Base-by-base conservation (phyloP, 441 rosid genomes). In the Bocquillonia castaneifolia region DNA sequence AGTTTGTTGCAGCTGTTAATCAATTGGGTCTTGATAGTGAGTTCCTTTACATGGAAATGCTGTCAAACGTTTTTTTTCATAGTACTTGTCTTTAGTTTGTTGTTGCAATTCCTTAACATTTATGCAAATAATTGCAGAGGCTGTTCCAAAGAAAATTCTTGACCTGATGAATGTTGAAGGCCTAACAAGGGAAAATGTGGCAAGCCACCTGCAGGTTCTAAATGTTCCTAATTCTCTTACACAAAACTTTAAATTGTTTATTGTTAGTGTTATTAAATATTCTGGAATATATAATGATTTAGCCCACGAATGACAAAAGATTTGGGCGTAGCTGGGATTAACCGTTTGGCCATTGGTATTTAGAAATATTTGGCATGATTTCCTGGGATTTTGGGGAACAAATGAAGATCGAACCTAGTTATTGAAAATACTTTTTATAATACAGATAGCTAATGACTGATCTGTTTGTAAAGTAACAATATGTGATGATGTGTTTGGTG, bases 131-230 rank as follows among this genome's bases (percentile, higher is more conserved):
- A 40, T 64, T 73, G 76, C 88, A 94, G 99, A 90, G 80, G 97
- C 97, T 68, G 98, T 94, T 60, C 99, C 99, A 0, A 94, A 94
- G 78, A 94, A 92, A 74, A 90, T 94, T 74, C 97, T 92, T 63
- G 98, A 94, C 73, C 75, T 84, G 60, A 93, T 93, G 99, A 88
- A 90, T 72, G 89, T 91, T 48, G 99, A 90, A 61, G 86, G 91
- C 67, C 88, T 91, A 60, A 86, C 97, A 17, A 91, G 99, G 77
- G 96, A 93, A 85, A 93, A 95, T 76, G 99, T 95, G 61, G 99
- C 99, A 55, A 92, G 99, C 75, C 97, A 88, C 80, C 85, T 93
- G 64, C 97, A 91, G 94, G 97, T 80, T 78, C 59, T 54, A 62
- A 70, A 32, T 64, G 73, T 73, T 69, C 50, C 22, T 14, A 9